Evolutionary conservation across 2,329 filamentous ascomycete species (phyloP), one percentile per base, ranked within the genome.

Genomic region (Diaporthe aspalathi): DNA sequence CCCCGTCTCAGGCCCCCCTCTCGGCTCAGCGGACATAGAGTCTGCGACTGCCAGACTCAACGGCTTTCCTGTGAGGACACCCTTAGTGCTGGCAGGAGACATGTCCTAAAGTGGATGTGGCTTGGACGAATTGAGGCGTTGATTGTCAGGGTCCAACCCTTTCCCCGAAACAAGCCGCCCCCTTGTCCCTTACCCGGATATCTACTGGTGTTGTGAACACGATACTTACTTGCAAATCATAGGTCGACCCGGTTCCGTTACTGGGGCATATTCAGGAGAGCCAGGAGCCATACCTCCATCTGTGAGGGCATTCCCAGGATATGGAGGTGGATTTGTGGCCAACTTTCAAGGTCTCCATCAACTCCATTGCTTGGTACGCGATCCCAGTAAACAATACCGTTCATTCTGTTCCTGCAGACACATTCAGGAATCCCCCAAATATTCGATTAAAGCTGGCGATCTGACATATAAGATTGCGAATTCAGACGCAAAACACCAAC

Each of bases 51-150:
- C 83, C 65, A 74, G 74, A 2, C 91, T 90, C 77, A 89, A 91
- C n/a, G n/a, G 72, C 85, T 0, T 87, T 91, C 24, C 75, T 89
- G 68, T 79, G 74, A 86, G 85, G 32, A 78, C 86, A n/a, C n/a
- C n/a, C 20, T 91, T 86, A 75, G 5, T 35, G 5, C 32, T 84
- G 88, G 1, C 81, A 84, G 70, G 77, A 81, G 16, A 85, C 83
- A 1, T 81, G 85, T 0, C 84, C 86, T 0, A 85, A 88, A 65
- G 87, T 89, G 0, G 89, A 91, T 72, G 83, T 82, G 4, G 89
- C 88, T 0, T 91, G 89, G 89, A 82, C 76, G 24, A 74, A 71
- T 0, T 69, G 76, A 1, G 76, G 77, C 5, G 72, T 75, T 1
- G 81, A 86, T 56, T 87, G 72, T 70, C 6, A 47, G 70, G 47